Conservation (phyloP, 169 alveolate species). For the Besnoitia besnoiti region DNA sequence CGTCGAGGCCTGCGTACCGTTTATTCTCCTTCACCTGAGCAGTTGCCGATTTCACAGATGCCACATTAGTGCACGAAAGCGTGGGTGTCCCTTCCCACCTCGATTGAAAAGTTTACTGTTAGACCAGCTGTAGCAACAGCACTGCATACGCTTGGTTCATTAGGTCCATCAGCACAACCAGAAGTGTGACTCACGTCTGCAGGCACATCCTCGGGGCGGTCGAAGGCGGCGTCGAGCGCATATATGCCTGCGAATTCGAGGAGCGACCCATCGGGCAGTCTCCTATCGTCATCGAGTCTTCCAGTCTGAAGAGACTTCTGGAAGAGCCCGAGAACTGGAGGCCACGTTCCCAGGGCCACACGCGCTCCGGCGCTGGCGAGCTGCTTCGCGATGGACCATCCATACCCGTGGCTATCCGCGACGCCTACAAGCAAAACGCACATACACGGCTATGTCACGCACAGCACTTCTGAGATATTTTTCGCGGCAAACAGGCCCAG, state of each 20-base stretch:
- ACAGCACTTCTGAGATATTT: background rate
- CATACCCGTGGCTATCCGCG: constrained; percentile 79
- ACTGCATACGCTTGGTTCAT: no score
- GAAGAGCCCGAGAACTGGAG: constrained; percentile 74
- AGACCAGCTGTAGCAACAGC: background rate
- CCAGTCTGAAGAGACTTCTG: constrained; percentile 65
- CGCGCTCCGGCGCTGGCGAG: constrained; percentile 75
- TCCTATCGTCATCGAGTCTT: constrained; percentile 69
- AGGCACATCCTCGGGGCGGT: constrained; percentile 77
- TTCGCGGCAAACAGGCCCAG: background rate
- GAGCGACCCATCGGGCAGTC: constrained; percentile 47
- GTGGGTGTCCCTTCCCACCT: background rate
- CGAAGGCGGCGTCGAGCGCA: constrained; percentile 83
- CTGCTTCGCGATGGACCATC: constrained; percentile 78
- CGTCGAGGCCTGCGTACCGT: constrained; percentile 75
- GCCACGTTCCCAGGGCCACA: constrained; percentile 75
- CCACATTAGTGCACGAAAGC: background rate
- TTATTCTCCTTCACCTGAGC: constrained; percentile 74
- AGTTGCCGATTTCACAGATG: background rate
- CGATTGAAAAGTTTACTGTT: background rate
- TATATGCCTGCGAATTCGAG: constrained; percentile 74
- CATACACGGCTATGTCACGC: background rate
- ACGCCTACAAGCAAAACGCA: constrained; percentile 68
- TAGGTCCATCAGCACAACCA: no score
- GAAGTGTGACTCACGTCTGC: constrained; percentile 77